These are phyloP conservation scores for Austroboletus rostrupii DNA, from an alignment of 1,284 basidiomycete genomes.

Conservation along the genomic window DNA sequence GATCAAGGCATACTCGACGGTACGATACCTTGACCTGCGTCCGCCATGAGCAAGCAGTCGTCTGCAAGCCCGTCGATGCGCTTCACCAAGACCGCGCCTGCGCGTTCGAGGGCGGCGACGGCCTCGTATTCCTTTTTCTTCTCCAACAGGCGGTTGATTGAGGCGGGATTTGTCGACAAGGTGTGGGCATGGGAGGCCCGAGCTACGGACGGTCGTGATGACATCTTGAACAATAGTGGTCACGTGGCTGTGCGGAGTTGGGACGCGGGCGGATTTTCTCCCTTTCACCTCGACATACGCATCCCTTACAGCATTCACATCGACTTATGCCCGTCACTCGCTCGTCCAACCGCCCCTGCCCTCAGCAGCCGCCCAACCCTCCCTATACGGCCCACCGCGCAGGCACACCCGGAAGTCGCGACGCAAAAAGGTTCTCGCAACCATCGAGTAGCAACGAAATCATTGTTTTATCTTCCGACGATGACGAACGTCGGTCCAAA, in stretches of 20 bases:
- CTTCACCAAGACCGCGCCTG: constrained; percentile 58
- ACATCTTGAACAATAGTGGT: constrained; percentile 1
- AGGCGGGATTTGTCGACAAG: constrained; percentile 41
- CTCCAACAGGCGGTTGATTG: constrained; percentile 54
- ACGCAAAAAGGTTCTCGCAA: constrained; percentile 15
- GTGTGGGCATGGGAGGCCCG: constrained; percentile 46
- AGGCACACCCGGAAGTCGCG: constrained; percentile 3
- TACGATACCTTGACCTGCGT: constrained; percentile 60
- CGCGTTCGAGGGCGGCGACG: constrained; percentile 65
- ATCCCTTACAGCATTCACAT: too few relatives aligned
- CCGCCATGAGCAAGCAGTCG: constrained; percentile 71
- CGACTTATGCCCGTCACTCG: constrained; percentile 28
- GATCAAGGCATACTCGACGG: background rate
- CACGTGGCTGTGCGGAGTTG: constrained; percentile 14
- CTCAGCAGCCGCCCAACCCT: constrained; percentile 2
- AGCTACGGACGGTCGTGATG: constrained; percentile 51
- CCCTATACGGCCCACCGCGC: constrained; percentile 9
- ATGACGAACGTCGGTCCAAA: constrained; percentile 34
- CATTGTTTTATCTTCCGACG: constrained; percentile 58
- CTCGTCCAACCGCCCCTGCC: constrained; percentile 20
- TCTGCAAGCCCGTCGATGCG: constrained; percentile 65
- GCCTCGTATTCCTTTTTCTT: constrained; percentile 79
- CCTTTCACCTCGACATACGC: too few relatives aligned
- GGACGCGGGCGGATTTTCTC: constrained; percentile 10
- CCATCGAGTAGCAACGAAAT: constrained; percentile 34